Evolutionary conservation across 2,329 filamentous ascomycete species (phyloP).

Genomic region (Neoscytalidium dimidiatum): DNA sequence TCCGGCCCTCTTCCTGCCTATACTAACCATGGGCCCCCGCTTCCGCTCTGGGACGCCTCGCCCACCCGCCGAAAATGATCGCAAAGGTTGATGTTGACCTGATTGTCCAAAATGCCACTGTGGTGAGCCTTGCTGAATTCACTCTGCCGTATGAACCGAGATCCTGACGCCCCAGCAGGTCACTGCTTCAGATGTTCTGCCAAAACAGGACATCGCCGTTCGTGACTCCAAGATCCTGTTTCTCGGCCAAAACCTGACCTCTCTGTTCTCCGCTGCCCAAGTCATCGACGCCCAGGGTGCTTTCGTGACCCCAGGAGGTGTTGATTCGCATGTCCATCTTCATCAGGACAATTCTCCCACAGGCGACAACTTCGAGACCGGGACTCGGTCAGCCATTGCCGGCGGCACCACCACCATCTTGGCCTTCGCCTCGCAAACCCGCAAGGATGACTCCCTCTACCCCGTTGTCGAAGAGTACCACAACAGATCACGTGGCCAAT

Average conservation of each 20-base stretch:
- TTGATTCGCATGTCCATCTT: constrained; percentile 54
- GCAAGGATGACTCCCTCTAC: constrained; percentile 48
- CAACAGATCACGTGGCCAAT: constrained; percentile 44
- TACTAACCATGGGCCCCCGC: constrained; percentile 4
- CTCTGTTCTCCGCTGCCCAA: constrained; percentile 33
- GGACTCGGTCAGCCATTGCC: constrained; percentile 57
- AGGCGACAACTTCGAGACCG: constrained; percentile 49
- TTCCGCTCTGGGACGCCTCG: not conserved
- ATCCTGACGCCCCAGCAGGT: not conserved
- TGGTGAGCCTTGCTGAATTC: constrained; percentile 32
- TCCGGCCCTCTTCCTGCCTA: not conserved
- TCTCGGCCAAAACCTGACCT: constrained; percentile 42
- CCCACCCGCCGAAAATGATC: not conserved
- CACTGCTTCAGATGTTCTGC: constrained; percentile 47
- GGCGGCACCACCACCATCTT: constrained; percentile 62
- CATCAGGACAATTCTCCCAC: constrained; percentile 41
- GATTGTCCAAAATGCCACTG: constrained; percentile 44
- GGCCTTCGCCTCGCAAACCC: constrained; percentile 58
- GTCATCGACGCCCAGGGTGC: constrained; percentile 50
- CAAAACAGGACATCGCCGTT: constrained; percentile 51
- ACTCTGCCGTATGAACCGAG: not conserved
- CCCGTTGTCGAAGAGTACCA: constrained; percentile 53
- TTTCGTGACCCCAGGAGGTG: constrained; percentile 50
- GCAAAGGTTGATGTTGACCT: constrained; percentile 39
- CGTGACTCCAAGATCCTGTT: constrained; percentile 48